A percentile compares a stretch with the other conserved stretches of the same genome.
Evolutionary conservation across 768 basidiomycete genomes (phyloP).

Genomic region (Boletus huronensis): DNA sequence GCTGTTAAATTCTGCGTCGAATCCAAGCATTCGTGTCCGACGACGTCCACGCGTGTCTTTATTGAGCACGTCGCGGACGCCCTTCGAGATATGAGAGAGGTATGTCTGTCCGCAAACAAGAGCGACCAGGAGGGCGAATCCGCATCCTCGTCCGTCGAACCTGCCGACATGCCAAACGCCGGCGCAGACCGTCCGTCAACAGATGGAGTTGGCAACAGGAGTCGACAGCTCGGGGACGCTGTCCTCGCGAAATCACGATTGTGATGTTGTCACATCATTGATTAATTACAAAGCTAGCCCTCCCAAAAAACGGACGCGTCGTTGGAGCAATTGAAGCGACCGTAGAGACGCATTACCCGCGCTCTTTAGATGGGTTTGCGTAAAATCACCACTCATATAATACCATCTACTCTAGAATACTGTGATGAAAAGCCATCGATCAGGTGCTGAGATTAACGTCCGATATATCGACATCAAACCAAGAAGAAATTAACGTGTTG

Average conservation of each 20-base stretch:
- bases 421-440: background rate
- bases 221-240: background rate
- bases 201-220: background rate
- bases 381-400: conserved; percentile 10
- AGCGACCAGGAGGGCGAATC: conserved; percentile 4
- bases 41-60: conserved; percentile 70
- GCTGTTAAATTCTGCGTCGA: conserved; percentile 92
- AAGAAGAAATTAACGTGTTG: background rate
- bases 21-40: conserved; percentile 67
- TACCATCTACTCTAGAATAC: background rate
- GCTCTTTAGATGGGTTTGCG: background rate
- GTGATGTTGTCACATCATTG: conserved; percentile 1
- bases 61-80: conserved; percentile 58
- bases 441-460: background rate
- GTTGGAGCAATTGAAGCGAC: background rate
- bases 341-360: background rate
- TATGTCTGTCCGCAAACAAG: conserved; percentile 37
- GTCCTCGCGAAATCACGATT: conserved; percentile 17
- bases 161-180: background rate
- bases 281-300: background rate
- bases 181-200: background rate
- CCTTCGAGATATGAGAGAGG: conserved; percentile 62
- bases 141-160: background rate
- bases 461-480: background rate
- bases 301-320: background rate